Conservation (phyloP, 148 eudicot species). For the Fagopyrum esculentum region DNA sequence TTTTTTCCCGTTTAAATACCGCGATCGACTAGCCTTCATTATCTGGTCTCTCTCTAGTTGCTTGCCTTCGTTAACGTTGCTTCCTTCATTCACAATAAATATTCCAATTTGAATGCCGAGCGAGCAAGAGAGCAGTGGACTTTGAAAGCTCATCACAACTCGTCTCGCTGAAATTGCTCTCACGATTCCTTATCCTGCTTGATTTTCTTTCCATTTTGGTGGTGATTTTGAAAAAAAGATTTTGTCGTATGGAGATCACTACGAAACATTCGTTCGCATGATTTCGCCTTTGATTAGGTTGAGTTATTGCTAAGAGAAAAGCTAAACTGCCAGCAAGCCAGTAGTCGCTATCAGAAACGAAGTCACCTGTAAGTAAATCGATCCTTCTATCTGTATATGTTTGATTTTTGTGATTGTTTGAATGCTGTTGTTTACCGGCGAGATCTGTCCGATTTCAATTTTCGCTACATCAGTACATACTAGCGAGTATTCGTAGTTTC, state of each 20-base stretch:
- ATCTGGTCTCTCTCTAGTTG: slow-evolving; percentile 2
- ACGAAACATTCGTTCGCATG: neutral
- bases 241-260: neutral
- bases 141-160: neutral
- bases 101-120: neutral
- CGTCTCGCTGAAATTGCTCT: neutral
- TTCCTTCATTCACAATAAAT: neutral
- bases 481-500: neutral
- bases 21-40: slow-evolving; percentile 14
- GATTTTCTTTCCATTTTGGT: slow-evolving; percentile 7
- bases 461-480: neutral
- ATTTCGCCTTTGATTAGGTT: neutral
- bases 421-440: neutral
- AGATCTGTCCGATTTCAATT: neutral
- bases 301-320: neutral
- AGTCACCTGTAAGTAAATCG: neutral
- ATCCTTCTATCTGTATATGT: neutral
- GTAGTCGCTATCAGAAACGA: neutral
- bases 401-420: neutral
- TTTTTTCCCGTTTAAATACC: slow-evolving; percentile 27
- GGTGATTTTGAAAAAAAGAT: neutral
- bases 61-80: neutral
- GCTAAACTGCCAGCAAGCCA: neutral
- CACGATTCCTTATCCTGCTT: neutral
- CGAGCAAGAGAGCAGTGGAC: neutral